Base-by-base conservation (phyloP, 345 rosid genomes). In the Xanthoceras sorbifolium region DNA sequence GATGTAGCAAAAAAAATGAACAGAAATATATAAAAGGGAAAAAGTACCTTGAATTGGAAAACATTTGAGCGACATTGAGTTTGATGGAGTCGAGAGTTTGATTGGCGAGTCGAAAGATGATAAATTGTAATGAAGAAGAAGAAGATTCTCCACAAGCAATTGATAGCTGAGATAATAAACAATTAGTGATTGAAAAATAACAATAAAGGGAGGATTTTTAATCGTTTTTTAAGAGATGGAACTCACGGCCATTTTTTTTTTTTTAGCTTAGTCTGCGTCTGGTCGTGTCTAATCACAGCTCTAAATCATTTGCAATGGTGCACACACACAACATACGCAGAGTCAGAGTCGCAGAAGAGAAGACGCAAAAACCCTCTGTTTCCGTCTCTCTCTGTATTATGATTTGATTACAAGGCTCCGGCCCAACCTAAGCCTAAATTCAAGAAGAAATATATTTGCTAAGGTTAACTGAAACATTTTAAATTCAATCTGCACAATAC, bases 61-160 rank as follows among this genome's bases (percentile, higher is more conserved):
- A 64, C 65, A 84, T 60, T 74, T 77, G 81, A 36, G 81, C 60
- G 67, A 84, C 82, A 74, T 87, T 83, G 80, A 79, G 80, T 75
- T 82, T 84, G 76, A 90, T 26, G 60, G 82, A 76, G 67, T 88
- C 87, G 55, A 87, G 77, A 55, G 85, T 78, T 40, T 82, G 86
- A 72, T 85, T 84, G 12, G 84, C 62, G 15, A 84, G 77, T 60
- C 87, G 89, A 62, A 84, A 72, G 44, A 84, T 32, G 80, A 64
- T 61, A 63, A 80, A 0, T 0, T 84, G 89, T 2, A 76, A 74
- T 0, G 90, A 75, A 64, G 81, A 80, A 10, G 86, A n/a, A n/a
- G n/a, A 76, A 54, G 76, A 78, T 68, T 86, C 87, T 34, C 86
- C 88, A 26, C 84, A 81, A 34, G 88, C 80, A 60, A 88, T 74